A percentile compares a stretch with the other conserved stretches of the same genome.
These are phyloP conservation scores for Prasinococcaceae sp. DNA, from an alignment of 139 green algal species.

Conservation along the genomic window DNA sequence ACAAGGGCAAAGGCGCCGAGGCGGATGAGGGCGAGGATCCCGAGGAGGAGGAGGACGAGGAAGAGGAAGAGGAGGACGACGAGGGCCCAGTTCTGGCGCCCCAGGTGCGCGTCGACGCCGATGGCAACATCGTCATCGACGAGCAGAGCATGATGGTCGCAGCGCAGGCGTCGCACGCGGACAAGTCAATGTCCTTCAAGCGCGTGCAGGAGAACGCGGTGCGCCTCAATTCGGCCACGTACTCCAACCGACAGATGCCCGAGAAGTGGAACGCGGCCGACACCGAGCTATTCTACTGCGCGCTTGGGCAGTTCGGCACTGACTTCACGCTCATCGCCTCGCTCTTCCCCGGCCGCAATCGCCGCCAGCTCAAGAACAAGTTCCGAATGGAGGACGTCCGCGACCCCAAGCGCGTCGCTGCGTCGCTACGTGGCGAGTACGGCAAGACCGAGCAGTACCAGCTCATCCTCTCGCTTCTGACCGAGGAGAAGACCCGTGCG, in stretches of 20 bases:
- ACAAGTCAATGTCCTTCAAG: not conserved
- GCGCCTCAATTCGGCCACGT: conserved; percentile 21
- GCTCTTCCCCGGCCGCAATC: conserved; percentile 23
- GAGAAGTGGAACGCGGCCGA: conserved; percentile 26
- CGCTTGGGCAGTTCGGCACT: conserved; percentile 29
- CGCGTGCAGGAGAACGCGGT: conserved; percentile 19
- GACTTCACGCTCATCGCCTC: conserved; percentile 30
- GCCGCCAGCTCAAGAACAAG: conserved; percentile 31
- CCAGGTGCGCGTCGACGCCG: conserved; percentile 15
- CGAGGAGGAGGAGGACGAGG: not conserved
- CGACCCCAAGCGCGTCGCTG: conserved; percentile 18
- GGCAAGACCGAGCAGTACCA: not conserved
- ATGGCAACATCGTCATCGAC: conserved; percentile 22
- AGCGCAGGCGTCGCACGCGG: not conserved
- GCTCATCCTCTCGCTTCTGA: no score
- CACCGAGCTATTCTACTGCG: conserved; percentile 29
- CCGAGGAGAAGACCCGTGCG: no score
- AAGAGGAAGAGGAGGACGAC: not conserved
- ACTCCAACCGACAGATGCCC: conserved; percentile 7
- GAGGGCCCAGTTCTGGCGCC: not conserved
- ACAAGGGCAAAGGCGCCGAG: not conserved
- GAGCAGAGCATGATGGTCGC: not conserved
- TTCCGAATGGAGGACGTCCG: conserved; percentile 23
- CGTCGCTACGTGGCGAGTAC: conserved; percentile 16
- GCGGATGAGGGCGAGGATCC: not conserved